Evolutionary conservation across 805 yeast species (phyloP), one percentile per base, ranked within the genome.

Genomic region (Zygosaccharomyces rouxii): DNA sequence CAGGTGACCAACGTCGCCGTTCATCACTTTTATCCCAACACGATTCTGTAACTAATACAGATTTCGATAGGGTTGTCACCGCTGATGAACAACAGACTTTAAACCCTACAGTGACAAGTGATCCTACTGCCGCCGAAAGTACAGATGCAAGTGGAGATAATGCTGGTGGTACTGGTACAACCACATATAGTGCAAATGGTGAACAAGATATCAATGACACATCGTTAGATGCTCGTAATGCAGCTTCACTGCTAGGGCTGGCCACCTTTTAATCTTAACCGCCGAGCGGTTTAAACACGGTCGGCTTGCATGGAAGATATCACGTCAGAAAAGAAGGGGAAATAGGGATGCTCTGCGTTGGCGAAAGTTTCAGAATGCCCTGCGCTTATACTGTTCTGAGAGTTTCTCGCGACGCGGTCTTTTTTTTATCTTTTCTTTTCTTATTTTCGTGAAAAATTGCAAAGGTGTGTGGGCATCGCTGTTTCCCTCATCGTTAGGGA

Each of bases 241-340:
- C 96, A 1, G 97, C 96, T 0, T 73, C 80, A 30, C 58, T 92
- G 35, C 72, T 90, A 23, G 95, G 96, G 1, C 82, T 81, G 3
- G 81, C 92, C 2, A 80, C 87, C 3, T 86, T 86, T 57, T 81
- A 64, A 57, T 33, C 16, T n/a, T 40, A 18, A 18, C 22, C 16
- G 33, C 19, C 23, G 31, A 14, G 35, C 42, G 48, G 29, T 35
- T 45, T 33, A 23, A 33, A 16, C 21, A 19, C 37, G 37, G 4
- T 16, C 18, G 21, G 7, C 22, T 14, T 14, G 7, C 4, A 9
- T 14, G 21, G 11, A 16, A 33, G 11, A 14, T 3, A 7, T 33
- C 37, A 33, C 16, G 19, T 16, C 10, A 10, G 19, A 33, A n/a
- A 30, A 5, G 14, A 30, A 16, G 35, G 35, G 13, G 37, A n/a